These are phyloP conservation scores for Blastobotrys elegans DNA, from an alignment of 1,139 yeast species.

Conservation along the genomic window DNA sequence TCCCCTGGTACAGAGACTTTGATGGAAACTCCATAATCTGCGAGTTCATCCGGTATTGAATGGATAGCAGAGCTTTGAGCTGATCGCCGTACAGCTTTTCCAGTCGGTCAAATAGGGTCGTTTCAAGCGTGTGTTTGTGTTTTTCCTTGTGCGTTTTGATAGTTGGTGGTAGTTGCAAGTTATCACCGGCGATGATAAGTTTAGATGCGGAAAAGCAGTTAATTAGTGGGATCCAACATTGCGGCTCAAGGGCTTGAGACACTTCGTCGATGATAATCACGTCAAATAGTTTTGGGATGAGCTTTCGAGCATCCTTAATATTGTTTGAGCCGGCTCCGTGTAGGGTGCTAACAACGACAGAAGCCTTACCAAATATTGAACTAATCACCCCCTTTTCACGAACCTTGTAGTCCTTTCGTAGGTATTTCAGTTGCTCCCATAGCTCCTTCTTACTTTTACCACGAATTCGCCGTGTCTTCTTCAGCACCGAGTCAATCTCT, in stretches of 20 bases:
- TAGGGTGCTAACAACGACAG: conserved; percentile 73
- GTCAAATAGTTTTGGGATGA: conserved; percentile 48
- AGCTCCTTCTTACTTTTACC: conserved; percentile 61
- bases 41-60: conserved; percentile 84
- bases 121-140: conserved; percentile 43
- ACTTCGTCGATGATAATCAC: conserved; percentile 92
- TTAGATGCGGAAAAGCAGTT: conserved; percentile 55
- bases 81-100: conserved; percentile 47
- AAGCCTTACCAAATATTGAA: conserved; percentile 55
- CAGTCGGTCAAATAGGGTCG: conserved; percentile 76
- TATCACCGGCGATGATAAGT: conserved; percentile 60
- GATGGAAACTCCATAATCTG: conserved; percentile 80
- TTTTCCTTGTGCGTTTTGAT: conserved; percentile 35
- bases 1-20: conserved; percentile 53
- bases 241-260: conserved; percentile 90
- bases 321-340: conserved; percentile 85
- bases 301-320: conserved; percentile 44
- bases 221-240: conserved; percentile 93
- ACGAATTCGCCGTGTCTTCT: conserved; percentile 59
- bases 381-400: conserved; percentile 63
- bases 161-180: conserved; percentile 67
- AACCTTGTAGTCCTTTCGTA: conserved; percentile 61
- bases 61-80: conserved; percentile 53
- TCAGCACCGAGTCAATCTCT: conserved; percentile 62
- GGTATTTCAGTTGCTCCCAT: conserved; percentile 62